phyloP scores from a whole-genome alignment of 2,329 filamentous ascomycete genomes.

The Stagonosporopsis vannaccii region DNA sequence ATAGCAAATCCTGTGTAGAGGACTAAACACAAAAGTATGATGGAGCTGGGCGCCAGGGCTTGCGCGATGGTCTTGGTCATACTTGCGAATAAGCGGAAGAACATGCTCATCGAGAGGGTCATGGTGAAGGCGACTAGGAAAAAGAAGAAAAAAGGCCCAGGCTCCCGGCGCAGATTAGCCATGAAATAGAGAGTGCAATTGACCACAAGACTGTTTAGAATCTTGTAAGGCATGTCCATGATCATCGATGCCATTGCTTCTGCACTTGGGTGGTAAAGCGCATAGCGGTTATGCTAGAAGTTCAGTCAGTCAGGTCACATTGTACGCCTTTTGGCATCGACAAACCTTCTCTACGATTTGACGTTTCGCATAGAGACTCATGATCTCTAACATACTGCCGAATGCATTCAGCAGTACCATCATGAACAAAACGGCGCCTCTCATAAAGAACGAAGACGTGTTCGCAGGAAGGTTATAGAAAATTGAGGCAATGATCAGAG shows the following conservation, averaged over 20 bases:
- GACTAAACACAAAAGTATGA: constrained; percentile 67
- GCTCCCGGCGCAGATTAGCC: constrained; percentile 74
- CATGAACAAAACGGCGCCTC: constrained; percentile 66
- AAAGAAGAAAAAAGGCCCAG: constrained; percentile 83
- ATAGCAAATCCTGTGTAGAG: constrained; percentile 72
- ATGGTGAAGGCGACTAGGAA: constrained; percentile 64
- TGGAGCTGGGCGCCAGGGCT: constrained; percentile 60
- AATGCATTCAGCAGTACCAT: constrained; percentile 68
- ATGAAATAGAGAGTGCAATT: constrained; percentile 85
- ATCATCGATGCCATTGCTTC: constrained; percentile 85
- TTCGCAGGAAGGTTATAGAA: constrained; percentile 61
- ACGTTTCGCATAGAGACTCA: constrained; percentile 78
- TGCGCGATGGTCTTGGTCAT: constrained; percentile 70
- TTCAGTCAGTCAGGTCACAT: constrained; percentile 1
- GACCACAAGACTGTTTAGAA: constrained; percentile 73
- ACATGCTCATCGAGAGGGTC: constrained; percentile 78
- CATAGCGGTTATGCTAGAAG: constrained; percentile 75
- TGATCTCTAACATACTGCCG: constrained; percentile 64
- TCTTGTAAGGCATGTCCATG: constrained; percentile 77
- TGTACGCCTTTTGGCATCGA: not conserved
- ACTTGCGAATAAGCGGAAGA: constrained; percentile 79
- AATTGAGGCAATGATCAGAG: constrained; percentile 65
- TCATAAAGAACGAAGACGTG: constrained; percentile 61
- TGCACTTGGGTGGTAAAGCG: constrained; percentile 85
- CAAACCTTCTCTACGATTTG: constrained; percentile 80